Base-by-base conservation (phyloP, 768 basidiomycete species). In the Rhizopogon vinicolor region DNA sequence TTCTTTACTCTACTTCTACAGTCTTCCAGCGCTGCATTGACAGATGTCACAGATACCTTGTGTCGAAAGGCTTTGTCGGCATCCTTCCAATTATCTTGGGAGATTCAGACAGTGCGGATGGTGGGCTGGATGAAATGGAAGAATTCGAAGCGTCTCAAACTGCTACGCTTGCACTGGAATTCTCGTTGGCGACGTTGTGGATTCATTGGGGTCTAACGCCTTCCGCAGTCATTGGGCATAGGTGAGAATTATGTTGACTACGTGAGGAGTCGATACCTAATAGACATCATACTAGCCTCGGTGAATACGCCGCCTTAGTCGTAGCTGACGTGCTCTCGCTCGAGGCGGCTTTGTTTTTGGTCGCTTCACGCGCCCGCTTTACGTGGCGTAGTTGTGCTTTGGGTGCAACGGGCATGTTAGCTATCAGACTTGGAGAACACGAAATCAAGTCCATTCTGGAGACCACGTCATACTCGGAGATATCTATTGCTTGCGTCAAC, bases 251-350 rank as follows among this genome's bases (percentile, higher is more conserved):
- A 10, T 25, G 1, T 7, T 58, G 48, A 43, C 51, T 18, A 25
- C 18, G 18, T 1, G 37, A 37, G 28, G 25, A 12, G 10, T 16
- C 25, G 3, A 10, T 16, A 37, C 1, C 57, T 43, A 12, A 68
- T 7, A 6, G 3, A 5, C n/a, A 10, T 53, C 31, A 35, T 44
- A 42, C 41, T 56, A 91, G 89, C 66, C 75, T 91, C 16, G 89
- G 89, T 41, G 89, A 91, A 72, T 90, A 87, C 53, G 83, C 82
- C 7, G 88, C 85, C 9, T 76, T 90, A 41, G 83, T 84, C 16
- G 70, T 77, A n/a, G 82, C 87, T 0, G 79, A 74, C 1, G 81
- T 87, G 1, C 61, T 91, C 13, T 73, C 75, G 0, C 68, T 89
- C 16, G 71, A 79, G 57, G 80, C 79, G 14, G 86, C 83, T 3